Base-by-base conservation (phyloP, 768 basidiomycete genomes). In the Brasilioporus rufonigricans region DNA sequence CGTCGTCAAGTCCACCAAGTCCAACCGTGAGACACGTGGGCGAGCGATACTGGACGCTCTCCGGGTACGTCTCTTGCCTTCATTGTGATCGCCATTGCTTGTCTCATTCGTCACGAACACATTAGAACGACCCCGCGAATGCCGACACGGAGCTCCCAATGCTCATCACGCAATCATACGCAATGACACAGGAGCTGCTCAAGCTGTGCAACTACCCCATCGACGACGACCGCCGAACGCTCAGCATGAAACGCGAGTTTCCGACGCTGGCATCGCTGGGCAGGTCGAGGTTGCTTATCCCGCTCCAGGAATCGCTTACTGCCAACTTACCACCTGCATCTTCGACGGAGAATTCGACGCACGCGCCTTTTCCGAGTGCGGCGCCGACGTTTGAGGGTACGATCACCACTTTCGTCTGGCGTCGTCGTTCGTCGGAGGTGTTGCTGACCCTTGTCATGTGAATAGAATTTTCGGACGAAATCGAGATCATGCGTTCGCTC, bases 261-360 rank as follows among this genome's bases (percentile, higher is more conserved):
- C 80, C 71, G 44, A 74, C 60, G 66, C 65, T 96, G 27, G 76
- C 76, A 23, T 67, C 66, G 21, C 72, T 89, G 23, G 82, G 83
- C n/a, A 79, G 76, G 18, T 87, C 84, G 18, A 74, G 75, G 4
- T 72, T 98, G 63, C 87, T 98, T 51, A 86, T 98, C 32, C 97
- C 97, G 0, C 76, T 98, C 5, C 96, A 98, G 74, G 90, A 93
- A 65, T 94, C 92, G 0, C 78, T 99, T 51, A 97, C 89, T 1
- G 93, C 89, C 16, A 86, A 79, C 49, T 76, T 98, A n/a, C 97
- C 97, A 0, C 84, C 91, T 5, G 78, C 83, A 6, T 84, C 89
- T 0, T 76, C 75, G 38, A 60, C 58, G 19, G 58, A 70, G 50
- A 80, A 85, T 43, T 81, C 83, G 10, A 74, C 71, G 0, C 84